These are phyloP conservation scores for Trichoderma breve DNA, from an alignment of 2,329 filamentous ascomycete genomes.

Conservation along the genomic window DNA sequence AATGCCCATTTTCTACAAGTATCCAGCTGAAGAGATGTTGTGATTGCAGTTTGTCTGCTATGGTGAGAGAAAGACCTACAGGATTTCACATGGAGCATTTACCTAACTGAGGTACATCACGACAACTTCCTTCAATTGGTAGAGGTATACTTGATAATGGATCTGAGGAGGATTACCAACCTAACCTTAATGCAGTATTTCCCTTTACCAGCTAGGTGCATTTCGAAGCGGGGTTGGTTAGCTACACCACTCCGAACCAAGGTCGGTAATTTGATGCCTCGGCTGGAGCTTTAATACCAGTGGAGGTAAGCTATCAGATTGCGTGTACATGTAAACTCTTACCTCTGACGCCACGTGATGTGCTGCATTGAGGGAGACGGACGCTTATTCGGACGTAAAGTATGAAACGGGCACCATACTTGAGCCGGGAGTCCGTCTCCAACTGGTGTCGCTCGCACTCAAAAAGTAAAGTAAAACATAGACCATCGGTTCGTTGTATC, in stretches of 20 bases:
- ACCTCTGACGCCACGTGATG: not conserved
- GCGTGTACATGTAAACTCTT: not conserved
- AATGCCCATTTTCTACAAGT: not conserved
- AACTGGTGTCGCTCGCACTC: not conserved
- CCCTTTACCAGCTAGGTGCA: not conserved
- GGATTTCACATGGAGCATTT: not conserved
- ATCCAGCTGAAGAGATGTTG: not conserved
- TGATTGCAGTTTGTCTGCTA: not conserved
- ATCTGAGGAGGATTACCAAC: not conserved
- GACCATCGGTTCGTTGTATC: not conserved
- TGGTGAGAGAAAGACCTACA: not conserved
- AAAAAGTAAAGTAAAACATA: not conserved
- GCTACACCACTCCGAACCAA: not conserved
- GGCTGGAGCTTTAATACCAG: not conserved
- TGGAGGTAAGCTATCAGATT: not conserved
- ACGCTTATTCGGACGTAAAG: not conserved
- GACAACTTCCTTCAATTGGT: no score
- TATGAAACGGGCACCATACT: not conserved
- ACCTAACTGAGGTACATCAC: not conserved
- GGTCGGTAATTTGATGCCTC: not conserved
- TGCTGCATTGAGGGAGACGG: not conserved
- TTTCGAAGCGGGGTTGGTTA: not conserved
- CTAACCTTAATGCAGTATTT: not conserved
- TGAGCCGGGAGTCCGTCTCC: not conserved
- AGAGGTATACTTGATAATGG: not conserved